Base-by-base conservation (phyloP, 2,329 filamentous ascomycete species). In the Stachybotrys chartarum region DNA sequence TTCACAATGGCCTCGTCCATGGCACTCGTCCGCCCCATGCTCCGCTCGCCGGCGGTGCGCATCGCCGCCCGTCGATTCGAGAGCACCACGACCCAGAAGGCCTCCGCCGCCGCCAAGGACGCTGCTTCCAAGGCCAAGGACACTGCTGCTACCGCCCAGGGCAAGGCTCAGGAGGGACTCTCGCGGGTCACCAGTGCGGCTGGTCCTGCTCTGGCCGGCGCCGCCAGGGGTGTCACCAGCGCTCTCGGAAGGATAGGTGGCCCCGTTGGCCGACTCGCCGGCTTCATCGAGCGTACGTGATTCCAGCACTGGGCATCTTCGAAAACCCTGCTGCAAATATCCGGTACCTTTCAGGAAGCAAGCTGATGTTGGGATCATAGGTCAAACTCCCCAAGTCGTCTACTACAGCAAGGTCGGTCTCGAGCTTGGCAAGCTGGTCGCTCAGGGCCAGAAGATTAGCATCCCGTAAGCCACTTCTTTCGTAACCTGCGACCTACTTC, bases 321-420 rank as follows among this genome's bases (percentile, higher is more conserved):
- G 24, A 24, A 4, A 24, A 24, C 24, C 24, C 24, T 24, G 24
- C 24, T 24, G 24, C 24, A 24, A 24, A 24, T 24, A 24, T 24
- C 3, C 4, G 24, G 24, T 24, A 24, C 4, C 24, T 24, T 24
- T 24, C 4, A 24, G 24, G 24, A 24, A 24, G 24, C 24, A 24
- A 30, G 49, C 42, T 24, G n/a, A 24, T 4, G 45, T 47, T 47
- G 16, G 39, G 11, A 54, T 35, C 46, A 39, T 63, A 97, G 93
- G 86, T 74, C 82, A 94, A 78, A 84, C 92, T 64, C 94, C 94
- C 64, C 86, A 86, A 59, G 87, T 91, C 61, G 71, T 95, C 71
- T 97, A 97, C 84, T 99, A 97, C 81, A 86, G 87, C 68, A 89
- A 86, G 73, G 93, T 97, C 70, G 88, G 82, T 66, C 77, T 92